A percentile compares a stretch with the other conserved stretches of the same genome.
Conservation (phyloP, 805 yeast genomes). For the Schwanniomyces yamadae region DNA sequence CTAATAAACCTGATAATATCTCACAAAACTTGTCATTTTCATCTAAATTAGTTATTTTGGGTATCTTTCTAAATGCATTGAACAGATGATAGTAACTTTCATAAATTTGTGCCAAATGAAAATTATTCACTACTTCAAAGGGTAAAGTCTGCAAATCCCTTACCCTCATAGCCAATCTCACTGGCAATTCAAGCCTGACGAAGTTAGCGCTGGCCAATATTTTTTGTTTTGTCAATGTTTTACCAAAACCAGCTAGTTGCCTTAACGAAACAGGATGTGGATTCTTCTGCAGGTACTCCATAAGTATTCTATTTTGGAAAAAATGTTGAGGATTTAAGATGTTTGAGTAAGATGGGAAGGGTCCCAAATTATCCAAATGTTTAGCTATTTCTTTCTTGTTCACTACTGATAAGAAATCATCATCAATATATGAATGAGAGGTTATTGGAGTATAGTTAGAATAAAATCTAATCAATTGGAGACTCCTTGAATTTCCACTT, state of each 20-base stretch:
- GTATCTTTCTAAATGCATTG: slow-evolving; percentile 76
- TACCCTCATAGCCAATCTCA: slow-evolving; percentile 77
- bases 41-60: slow-evolving; percentile 62
- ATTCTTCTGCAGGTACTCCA: slow-evolving; percentile 57
- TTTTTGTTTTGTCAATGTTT: slow-evolving; percentile 71
- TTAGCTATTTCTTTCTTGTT: slow-evolving; percentile 17
- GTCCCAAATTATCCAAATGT: slow-evolving; percentile 36
- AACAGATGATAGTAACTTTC: slow-evolving; percentile 87
- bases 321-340: slow-evolving; percentile 67
- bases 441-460: slow-evolving; percentile 17
- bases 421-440: slow-evolving; percentile 30
- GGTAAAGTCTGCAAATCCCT: slow-evolving; percentile 80
- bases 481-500: too few relatives aligned
- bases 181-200: slow-evolving; percentile 81
- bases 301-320: slow-evolving; percentile 73
- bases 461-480: background rate
- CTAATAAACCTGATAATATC: slow-evolving; percentile 61
- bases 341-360: slow-evolving; percentile 41
- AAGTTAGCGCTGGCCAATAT: slow-evolving; percentile 83
- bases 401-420: slow-evolving; percentile 33
- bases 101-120: slow-evolving; percentile 82
- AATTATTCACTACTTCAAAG: slow-evolving; percentile 79
- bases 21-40: slow-evolving; percentile 76
- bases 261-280: slow-evolving; percentile 90
- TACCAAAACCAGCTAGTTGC: slow-evolving; percentile 88